These are phyloP conservation scores for Mycena galopus DNA, from an alignment of 768 basidiomycete genomes.

Conservation along the genomic window DNA sequence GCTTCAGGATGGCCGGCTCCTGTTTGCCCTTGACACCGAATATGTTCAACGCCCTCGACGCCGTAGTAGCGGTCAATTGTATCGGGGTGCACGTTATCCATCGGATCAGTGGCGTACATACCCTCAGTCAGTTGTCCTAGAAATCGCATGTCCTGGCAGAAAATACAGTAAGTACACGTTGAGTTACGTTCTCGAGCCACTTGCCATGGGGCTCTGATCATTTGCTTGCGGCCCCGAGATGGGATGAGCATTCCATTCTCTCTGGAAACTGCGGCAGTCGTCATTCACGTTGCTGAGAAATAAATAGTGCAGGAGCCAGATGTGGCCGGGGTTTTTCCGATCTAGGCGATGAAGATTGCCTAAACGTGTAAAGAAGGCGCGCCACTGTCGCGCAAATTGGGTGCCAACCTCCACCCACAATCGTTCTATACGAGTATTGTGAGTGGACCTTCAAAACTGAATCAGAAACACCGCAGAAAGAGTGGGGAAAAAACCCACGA, in stretches of 20 bases:
- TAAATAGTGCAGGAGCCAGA: too few species aligned
- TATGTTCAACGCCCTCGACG: background rate
- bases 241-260: constrained; percentile 57
- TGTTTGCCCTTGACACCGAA: background rate
- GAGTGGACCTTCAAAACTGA: too few species aligned
- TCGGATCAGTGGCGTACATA: background rate
- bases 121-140: background rate
- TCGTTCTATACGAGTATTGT: too few species aligned
- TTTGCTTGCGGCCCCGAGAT: constrained; percentile 43
- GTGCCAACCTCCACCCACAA: too few species aligned
- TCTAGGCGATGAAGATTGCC: too few species aligned
- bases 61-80: constrained; percentile 11
- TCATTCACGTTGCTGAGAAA: constrained; percentile 54
- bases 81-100: constrained; percentile 2
- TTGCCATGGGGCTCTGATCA: constrained; percentile 41
- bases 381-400: too few species aligned
- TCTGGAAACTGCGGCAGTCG: constrained; percentile 50
- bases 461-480: too few species aligned
- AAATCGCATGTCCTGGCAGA: background rate
- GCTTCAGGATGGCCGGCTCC: too few species aligned
- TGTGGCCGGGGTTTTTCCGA: too few species aligned
- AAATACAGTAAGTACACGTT: background rate
- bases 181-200: background rate
- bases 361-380: too few species aligned
- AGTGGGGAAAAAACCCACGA: constrained; percentile 24